phyloP scores from a whole-genome alignment of 1,284 basidiomycete genomes.

The Cryptococcus floricola region DNA sequence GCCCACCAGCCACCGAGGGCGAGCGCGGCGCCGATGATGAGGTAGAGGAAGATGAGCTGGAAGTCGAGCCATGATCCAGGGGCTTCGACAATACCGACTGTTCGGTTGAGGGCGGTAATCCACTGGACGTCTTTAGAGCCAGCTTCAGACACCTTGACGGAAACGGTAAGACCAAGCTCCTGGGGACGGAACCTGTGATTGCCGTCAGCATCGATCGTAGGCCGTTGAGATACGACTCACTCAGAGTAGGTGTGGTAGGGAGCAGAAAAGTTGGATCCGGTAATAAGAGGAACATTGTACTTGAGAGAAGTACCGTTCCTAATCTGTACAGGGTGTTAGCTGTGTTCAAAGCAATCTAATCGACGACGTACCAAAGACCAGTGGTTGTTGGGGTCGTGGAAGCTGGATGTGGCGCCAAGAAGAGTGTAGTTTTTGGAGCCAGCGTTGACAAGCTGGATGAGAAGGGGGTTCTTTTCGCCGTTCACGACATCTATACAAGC shows the following conservation, averaged over 20 bases:
- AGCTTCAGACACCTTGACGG: slow-evolving; percentile 63
- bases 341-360: not conserved
- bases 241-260: slow-evolving; percentile 79
- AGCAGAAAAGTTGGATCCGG: slow-evolving; percentile 64
- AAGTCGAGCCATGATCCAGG: slow-evolving; percentile 72
- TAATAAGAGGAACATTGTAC: slow-evolving; percentile 60
- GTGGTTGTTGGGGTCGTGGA: slow-evolving; percentile 65
- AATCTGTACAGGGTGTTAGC: slow-evolving; percentile 16
- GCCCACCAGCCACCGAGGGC: slow-evolving; percentile 64
- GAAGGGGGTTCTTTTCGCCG: slow-evolving; percentile 72
- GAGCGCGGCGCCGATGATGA: slow-evolving; percentile 64
- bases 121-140: slow-evolving; percentile 50
- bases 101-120: slow-evolving; percentile 69
- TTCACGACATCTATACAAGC: slow-evolving; percentile 67
- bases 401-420: slow-evolving; percentile 64
- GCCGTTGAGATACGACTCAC: slow-evolving; percentile 54
- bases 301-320: slow-evolving; percentile 60
- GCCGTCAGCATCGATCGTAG: not conserved
- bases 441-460: slow-evolving; percentile 68
- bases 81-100: slow-evolving; percentile 78
- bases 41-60: slow-evolving; percentile 71
- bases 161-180: slow-evolving; percentile 71
- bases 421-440: slow-evolving; percentile 72
- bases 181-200: slow-evolving; percentile 58
- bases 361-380: slow-evolving; percentile 60